phyloP scores from a whole-genome alignment of 257 asterid species.

The Fraxinus excelsior region DNA sequence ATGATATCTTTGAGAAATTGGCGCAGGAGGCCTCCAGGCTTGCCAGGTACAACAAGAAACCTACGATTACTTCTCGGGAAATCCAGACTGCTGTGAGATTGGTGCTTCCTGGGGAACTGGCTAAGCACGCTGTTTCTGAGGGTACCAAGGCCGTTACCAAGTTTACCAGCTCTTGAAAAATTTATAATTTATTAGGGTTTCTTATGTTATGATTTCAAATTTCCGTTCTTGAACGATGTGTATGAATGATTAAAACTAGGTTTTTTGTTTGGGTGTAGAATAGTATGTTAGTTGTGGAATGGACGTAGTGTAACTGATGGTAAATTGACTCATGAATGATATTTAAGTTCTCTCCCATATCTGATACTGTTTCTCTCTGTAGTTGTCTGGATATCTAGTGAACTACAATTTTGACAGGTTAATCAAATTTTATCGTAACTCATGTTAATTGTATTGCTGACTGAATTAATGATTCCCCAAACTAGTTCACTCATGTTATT shows the following conservation, averaged over 20 bases:
- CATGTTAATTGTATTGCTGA: not conserved
- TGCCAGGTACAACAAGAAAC: conserved; percentile 42
- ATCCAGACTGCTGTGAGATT: conserved; percentile 42
- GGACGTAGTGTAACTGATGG: not conserved
- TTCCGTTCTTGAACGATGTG: not conserved
- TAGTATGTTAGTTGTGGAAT: not conserved
- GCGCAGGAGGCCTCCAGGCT: conserved; percentile 37
- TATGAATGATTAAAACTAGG: not conserved
- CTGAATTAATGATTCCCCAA: not conserved
- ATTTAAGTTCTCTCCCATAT: not conserved
- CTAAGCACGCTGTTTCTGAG: conserved; percentile 44
- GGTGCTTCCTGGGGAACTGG: conserved; percentile 43
- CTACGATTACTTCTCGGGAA: conserved; percentile 44
- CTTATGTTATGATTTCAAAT: not conserved
- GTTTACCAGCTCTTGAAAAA: conserved; percentile 36
- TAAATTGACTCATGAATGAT: not conserved
- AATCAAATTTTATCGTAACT: not conserved
- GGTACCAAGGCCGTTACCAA: conserved; percentile 47
- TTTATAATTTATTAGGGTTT: not conserved
- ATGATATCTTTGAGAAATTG: conserved; percentile 41
- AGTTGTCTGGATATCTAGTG: too few species aligned
- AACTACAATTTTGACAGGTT: too few species aligned
- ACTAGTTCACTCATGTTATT: too few species aligned
- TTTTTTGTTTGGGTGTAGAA: not conserved
- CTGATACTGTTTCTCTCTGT: not conserved